These are phyloP conservation scores for Calonectria leucothoes DNA, from an alignment of 2,329 filamentous ascomycete species.

Conservation along the genomic window DNA sequence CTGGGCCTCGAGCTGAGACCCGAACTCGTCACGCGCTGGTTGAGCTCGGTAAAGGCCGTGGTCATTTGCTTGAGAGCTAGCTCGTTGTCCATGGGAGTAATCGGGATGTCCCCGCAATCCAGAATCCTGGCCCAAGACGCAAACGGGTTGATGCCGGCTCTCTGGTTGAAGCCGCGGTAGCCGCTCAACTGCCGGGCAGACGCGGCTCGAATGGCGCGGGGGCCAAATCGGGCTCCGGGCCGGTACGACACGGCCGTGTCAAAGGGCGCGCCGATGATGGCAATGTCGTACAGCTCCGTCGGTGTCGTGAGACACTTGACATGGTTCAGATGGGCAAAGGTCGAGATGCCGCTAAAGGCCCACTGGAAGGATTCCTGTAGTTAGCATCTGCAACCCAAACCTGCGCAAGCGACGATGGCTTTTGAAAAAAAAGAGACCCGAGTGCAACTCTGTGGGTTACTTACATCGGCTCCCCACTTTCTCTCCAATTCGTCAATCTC, in stretches of 20 bases:
- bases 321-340: constrained; percentile 75
- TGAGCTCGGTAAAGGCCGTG: constrained; percentile 73
- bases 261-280: constrained; percentile 74
- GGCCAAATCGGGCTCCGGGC: constrained; percentile 78
- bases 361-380: constrained; percentile 9
- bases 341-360: constrained; percentile 74
- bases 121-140: constrained; percentile 79
- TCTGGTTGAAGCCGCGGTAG: constrained; percentile 78
- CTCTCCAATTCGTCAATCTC: neutral
- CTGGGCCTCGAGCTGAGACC: constrained; percentile 55
- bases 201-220: constrained; percentile 83
- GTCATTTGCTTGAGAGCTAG: constrained; percentile 83
- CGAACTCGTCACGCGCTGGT: constrained; percentile 49
- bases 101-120: constrained; percentile 87
- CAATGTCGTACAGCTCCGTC: constrained; percentile 71
- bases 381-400: neutral
- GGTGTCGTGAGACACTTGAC: constrained; percentile 74
- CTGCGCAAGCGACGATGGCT: neutral
- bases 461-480: constrained; percentile 11
- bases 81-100: constrained; percentile 84
- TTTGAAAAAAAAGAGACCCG: neutral
- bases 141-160: constrained; percentile 83
- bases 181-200: constrained; percentile 77
- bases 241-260: constrained; percentile 68
- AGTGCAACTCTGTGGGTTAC: neutral